Percentiles rank a stretch among this genome's conserved stretches.
Conservation (phyloP, 352 stramenopile species). For the Globisporangium takayamanum region DNA sequence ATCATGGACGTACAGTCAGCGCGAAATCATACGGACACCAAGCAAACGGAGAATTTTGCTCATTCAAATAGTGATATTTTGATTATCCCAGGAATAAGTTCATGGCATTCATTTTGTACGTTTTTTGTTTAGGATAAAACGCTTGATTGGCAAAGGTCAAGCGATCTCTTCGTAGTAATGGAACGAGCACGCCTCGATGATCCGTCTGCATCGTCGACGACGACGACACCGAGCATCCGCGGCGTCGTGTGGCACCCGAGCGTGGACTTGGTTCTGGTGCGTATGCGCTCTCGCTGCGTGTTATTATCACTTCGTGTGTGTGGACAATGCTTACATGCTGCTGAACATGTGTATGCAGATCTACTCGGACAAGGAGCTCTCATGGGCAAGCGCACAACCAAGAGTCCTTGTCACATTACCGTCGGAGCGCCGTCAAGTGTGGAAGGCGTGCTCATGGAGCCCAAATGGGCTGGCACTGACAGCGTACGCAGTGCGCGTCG, state of each 20-base stretch:
- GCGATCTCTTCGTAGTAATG: too few species aligned
- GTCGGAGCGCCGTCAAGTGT: slow-evolving; percentile 9
- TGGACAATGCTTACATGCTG: neutral
- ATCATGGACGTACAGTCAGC: slow-evolving; percentile 1
- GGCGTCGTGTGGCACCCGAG: slow-evolving; percentile 31
- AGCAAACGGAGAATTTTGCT: too few species aligned
- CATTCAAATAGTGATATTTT: too few species aligned
- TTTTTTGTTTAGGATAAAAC: too few species aligned
- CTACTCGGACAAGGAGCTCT: slow-evolving; percentile 24
- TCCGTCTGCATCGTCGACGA: slow-evolving; percentile 8
- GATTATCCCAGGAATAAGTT: too few species aligned
- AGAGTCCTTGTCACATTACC: slow-evolving; percentile 14
- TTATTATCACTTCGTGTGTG: too few species aligned
- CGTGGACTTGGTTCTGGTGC: slow-evolving; percentile 27
- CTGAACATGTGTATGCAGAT: slow-evolving; percentile 9
- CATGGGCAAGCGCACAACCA: slow-evolving; percentile 13
- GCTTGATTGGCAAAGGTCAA: too few species aligned
- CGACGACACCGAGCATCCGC: slow-evolving; percentile 12
- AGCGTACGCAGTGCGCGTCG: slow-evolving; percentile 19
- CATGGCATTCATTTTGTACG: too few species aligned
- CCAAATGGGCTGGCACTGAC: slow-evolving; percentile 34
- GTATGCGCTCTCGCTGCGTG: neutral
- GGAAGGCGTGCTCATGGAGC: slow-evolving; percentile 34
- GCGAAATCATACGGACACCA: too few species aligned
- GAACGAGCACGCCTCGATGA: slow-evolving; percentile 14